A percentile compares a stretch with the other conserved stretches of the same genome.
Conservation (phyloP, 129 eudicot species). For the Flaveria brownii region DNA sequence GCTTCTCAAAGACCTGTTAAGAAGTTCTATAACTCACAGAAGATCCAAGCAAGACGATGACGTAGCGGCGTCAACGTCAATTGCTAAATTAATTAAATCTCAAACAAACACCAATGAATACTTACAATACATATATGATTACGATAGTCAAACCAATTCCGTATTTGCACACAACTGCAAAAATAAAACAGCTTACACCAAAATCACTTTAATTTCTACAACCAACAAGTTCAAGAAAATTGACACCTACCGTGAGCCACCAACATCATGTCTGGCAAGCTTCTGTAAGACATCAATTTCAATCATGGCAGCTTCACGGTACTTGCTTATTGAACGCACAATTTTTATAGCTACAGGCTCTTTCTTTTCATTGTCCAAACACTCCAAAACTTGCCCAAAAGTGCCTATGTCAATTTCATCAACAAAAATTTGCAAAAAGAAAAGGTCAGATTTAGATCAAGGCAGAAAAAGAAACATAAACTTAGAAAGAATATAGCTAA, state of each 20-base stretch:
- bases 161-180: constrained; percentile 99
- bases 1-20: constrained; percentile 99
- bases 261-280: constrained; percentile 72
- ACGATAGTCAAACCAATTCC: constrained; percentile 99
- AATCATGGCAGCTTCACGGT: constrained; percentile 92
- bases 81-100: constrained; percentile 38
- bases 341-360: constrained; percentile 85
- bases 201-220: constrained; percentile 38
- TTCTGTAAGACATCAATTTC: constrained; percentile 80
- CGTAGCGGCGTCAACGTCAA: constrained; percentile 25
- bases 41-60: constrained; percentile 44
- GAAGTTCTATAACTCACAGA: constrained; percentile 58
- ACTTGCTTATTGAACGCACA: constrained; percentile 73
- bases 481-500: constrained; percentile 35
- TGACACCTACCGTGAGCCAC: constrained; percentile 66
- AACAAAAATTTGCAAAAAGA: neutral
- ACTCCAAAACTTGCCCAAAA: constrained; percentile 83
- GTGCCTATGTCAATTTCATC: constrained; percentile 52
- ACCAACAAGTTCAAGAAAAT: neutral
- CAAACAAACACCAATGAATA: constrained; percentile 51
- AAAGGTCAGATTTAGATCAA: neutral
- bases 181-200: constrained; percentile 65
- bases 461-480: neutral
- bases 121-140: constrained; percentile 99
- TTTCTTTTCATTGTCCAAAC: constrained; percentile 77